Base-by-base conservation (phyloP, 192 early-diverging fungal species). In the Allomyces javanicus region DNA sequence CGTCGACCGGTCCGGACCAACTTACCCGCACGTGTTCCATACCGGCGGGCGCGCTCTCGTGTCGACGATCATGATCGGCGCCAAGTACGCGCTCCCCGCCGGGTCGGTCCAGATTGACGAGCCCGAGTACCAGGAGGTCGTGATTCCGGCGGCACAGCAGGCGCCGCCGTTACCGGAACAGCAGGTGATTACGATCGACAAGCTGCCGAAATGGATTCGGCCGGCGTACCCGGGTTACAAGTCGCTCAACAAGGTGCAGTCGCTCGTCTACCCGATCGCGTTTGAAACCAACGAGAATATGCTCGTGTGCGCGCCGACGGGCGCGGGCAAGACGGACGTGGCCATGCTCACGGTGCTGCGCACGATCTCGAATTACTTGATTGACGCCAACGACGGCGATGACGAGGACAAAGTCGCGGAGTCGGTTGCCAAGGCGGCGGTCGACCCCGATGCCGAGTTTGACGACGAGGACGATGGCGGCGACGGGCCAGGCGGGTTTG, bases 261-360 rank as follows among this genome's bases (percentile, higher is more conserved):
- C 90, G 23, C 89, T 94, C 66, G 90, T 99, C 7, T 94, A 89
- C 68, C 94, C 93, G 24, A 83, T 89, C 7, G 93, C 93, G 0
- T 99, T 89, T 72, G 83, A 87, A 26, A 87, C 89, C n/a, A 96
- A 93, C 74, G 94, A 96, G 74, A 99, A 99, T 67, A 93, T 99
- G 75, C 83, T 99, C 44, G 89, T 99, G 33, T 97, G 92, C 70
- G 96, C 96, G 0, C 96, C 96, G 0, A 99, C 96, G 0, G 96
- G 96, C 68, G 92, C 93, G 5, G 94, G 94, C 70, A 99, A 99
- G 81, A 97, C 96, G 3, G 93, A 99, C 71, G 86, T 96, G 21
- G 94, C 96, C 17, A 84, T 99, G 83, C 80, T 99, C 45, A 89
- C 93, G 0, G 89, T 99, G 7, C 73, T 99, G 9, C 80, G 89